Percentiles rank a stretch among this genome's conserved stretches.
Evolutionary conservation across 202 grass and related monocot genomes (phyloP).

Genomic region (Schoenoplectus triqueter): DNA sequence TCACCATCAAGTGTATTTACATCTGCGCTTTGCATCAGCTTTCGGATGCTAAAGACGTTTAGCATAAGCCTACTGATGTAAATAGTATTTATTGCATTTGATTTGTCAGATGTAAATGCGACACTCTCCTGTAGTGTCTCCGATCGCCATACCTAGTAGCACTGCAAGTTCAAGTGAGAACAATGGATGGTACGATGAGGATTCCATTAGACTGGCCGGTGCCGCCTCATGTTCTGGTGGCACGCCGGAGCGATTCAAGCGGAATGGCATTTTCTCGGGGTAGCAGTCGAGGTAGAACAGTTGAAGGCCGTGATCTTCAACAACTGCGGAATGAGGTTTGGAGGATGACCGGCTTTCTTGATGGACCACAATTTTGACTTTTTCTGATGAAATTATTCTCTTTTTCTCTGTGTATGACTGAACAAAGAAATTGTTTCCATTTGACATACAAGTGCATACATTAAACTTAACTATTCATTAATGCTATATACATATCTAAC

Average conservation of each 20-base stretch:
- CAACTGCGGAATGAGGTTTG: constrained; percentile 54
- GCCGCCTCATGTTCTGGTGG: constrained; percentile 66
- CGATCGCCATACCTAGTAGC: not conserved
- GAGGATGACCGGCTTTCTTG: constrained; percentile 69
- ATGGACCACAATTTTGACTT: constrained; percentile 46
- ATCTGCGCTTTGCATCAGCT: too few species aligned
- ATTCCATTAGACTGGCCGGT: constrained; percentile 45
- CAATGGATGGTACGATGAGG: not conserved
- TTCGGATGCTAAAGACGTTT: too few species aligned
- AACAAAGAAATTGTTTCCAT: too few species aligned
- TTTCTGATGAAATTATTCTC: not conserved
- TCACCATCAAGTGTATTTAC: too few species aligned
- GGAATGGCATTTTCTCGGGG: constrained; percentile 44
- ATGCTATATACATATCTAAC: too few species aligned
- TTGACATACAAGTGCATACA: too few species aligned
- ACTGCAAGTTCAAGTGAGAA: not conserved
- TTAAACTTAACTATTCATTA: too few species aligned
- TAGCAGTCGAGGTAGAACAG: constrained; percentile 47
- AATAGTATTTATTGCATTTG: too few species aligned
- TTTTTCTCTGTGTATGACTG: not conserved
- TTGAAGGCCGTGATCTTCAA: constrained; percentile 52
- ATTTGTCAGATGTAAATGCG: too few species aligned
- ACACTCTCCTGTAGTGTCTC: too few species aligned
- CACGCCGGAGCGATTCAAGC: constrained; percentile 33
- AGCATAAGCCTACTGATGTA: too few species aligned